Conservation (phyloP, 1,284 basidiomycete species). For the Termitomyces sp. region DNA sequence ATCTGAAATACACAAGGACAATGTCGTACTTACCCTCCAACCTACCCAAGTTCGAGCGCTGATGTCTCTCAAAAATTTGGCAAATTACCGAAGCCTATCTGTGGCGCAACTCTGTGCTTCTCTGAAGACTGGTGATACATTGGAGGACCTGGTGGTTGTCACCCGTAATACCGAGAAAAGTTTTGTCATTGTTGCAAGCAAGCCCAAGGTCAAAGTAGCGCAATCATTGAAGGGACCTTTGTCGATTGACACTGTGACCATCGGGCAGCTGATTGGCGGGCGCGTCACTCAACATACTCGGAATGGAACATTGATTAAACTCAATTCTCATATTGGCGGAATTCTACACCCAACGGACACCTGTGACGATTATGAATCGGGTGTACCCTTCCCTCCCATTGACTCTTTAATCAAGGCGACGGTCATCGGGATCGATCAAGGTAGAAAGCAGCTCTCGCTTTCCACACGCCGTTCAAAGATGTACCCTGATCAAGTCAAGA, state of each 20-base stretch:
- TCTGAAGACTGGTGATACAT: constrained; percentile 68
- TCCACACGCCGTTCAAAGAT: constrained; percentile 77
- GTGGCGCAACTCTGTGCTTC: constrained; percentile 66
- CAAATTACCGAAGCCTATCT: constrained; percentile 70
- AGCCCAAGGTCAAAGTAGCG: constrained; percentile 49
- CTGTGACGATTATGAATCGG: constrained; percentile 71
- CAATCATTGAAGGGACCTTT: constrained; percentile 47
- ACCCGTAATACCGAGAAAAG: constrained; percentile 87
- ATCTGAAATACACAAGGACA: constrained; percentile 79
- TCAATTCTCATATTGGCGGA: constrained; percentile 67
- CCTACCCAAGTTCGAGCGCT: constrained; percentile 76
- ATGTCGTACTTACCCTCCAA: constrained; percentile 69
- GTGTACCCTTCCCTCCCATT: constrained; percentile 53
- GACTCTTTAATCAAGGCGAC: constrained; percentile 68
- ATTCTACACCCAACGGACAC: constrained; percentile 78
- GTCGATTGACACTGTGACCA: constrained; percentile 58
- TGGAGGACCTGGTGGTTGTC: constrained; percentile 82
- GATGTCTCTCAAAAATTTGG: constrained; percentile 82
- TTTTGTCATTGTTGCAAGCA: constrained; percentile 82
- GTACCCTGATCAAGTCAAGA: constrained; percentile 41
- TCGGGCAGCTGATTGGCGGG: constrained; percentile 75
- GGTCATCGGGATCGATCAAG: constrained; percentile 64
- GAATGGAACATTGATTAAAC: constrained; percentile 71
- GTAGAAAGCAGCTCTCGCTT: constrained; percentile 66
- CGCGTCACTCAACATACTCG: constrained; percentile 69